Evolutionary conservation across 352 stramenopile species (phyloP), one percentile per base, ranked within the genome.

Genomic region (Plasmopara muralis): DNA sequence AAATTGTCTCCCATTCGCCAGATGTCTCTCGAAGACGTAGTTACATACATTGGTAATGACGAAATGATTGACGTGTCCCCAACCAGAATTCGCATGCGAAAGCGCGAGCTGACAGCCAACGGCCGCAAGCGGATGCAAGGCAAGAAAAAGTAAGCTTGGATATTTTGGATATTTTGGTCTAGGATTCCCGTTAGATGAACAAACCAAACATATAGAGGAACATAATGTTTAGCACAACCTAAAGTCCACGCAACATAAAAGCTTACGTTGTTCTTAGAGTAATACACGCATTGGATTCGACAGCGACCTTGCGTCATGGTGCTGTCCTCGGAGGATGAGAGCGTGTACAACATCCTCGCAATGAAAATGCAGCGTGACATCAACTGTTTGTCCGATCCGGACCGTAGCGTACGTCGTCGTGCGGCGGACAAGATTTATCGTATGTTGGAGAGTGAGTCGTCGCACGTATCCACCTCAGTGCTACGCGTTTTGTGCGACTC

Each of bases 11-110:
- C 95, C 13, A 90, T 96, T 5, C 89, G 91, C 45, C 61, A 71
- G 35, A 91, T 98, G 76, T 96, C 79, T n/a, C 77, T 99, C 0
- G 97, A 99, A 68, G 96, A 99, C 62, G 72, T 98, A 18, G 97
- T 99, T 60, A 92, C 92, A 5, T 99, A 99, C 70, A 90, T 99
- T 62, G 81, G 76, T 45, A 87, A 98, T 43, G 97, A 99, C 70
- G 97, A 99, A 73, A 97, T 99, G 67, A 96, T 99, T 53, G 97
- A 99, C 65, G 89, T 99, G 12, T 98, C 96, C 38, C 97, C 97
- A 14, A 69, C 68, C 20, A 94, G 77, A 60, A 96, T 99, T 42
- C 85, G 97, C 50, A 91, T 99, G 65, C 64, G 77, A 31, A 89
- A 89, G 62, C 79, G 79, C 20, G 77, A 88, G 57, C 57, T 89